Percentiles rank a stretch among this genome's conserved stretches.
Evolutionary conservation across 2,329 filamentous ascomycete species (phyloP).

Genomic region (Fusarium subtropicale): DNA sequence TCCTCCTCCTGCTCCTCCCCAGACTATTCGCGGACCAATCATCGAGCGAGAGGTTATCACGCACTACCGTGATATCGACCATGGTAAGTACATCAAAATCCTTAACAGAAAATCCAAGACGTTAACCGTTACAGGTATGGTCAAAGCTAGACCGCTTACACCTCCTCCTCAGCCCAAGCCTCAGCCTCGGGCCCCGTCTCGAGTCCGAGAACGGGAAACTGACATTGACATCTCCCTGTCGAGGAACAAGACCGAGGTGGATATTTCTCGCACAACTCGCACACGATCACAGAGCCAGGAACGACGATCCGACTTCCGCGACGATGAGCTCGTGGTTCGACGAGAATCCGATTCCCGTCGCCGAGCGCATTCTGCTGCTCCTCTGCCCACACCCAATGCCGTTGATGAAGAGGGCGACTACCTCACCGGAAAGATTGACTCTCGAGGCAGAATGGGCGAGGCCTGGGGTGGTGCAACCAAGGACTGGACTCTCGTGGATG

Average conservation of each 20-base stretch:
- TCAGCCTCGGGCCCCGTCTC: conserved; percentile 58
- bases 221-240: conserved; percentile 72
- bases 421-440: conserved; percentile 65
- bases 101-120: not conserved
- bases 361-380: conserved; percentile 64
- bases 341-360: conserved; percentile 64
- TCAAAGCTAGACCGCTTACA: conserved; percentile 57
- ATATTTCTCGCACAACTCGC: conserved; percentile 60
- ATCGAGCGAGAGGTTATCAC: conserved; percentile 92
- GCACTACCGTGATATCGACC: conserved; percentile 87
- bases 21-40: conserved; percentile 78
- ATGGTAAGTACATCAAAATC: conserved; percentile 67
- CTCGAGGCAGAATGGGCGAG: conserved; percentile 76
- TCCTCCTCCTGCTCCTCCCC: conserved; percentile 69
- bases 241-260: conserved; percentile 67
- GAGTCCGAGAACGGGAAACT: conserved; percentile 63
- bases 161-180: conserved; percentile 61
- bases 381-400: conserved; percentile 50
- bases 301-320: conserved; percentile 58
- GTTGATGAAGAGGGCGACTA: conserved; percentile 73
- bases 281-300: conserved; percentile 55
- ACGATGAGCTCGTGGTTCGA: conserved; percentile 76
- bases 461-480: conserved; percentile 79
- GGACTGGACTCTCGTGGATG: conserved; percentile 85
- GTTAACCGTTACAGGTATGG: conserved; percentile 56